These are phyloP conservation scores for Brasenia schreberi DNA, from an alignment of 164 flowering plant genomes.

Conservation along the genomic window DNA sequence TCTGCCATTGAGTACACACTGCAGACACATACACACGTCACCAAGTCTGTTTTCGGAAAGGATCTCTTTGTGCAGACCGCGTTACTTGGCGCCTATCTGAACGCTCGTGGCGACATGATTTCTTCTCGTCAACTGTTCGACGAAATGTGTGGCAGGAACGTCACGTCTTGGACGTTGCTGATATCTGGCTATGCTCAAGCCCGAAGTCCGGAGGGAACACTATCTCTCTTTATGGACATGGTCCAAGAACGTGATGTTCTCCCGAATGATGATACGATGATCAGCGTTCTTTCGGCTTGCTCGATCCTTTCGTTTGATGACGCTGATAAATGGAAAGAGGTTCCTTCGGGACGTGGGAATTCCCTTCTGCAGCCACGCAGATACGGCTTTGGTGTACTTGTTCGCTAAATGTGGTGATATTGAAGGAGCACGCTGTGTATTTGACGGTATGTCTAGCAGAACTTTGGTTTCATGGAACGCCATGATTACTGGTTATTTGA, in stretches of 20 bases:
- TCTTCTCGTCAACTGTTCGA: conserved; percentile 41
- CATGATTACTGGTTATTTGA: conserved; percentile 37
- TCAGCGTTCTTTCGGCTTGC: conserved; percentile 60
- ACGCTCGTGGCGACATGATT: conserved; percentile 24
- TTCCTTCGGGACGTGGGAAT: conserved; percentile 6
- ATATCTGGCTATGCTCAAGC: conserved; percentile 42
- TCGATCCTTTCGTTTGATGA: conserved; percentile 22
- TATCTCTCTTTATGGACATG: conserved; percentile 36
- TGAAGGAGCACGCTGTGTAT: conserved; percentile 30
- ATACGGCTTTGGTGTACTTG: conserved; percentile 34
- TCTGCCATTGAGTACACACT: conserved; percentile 4
- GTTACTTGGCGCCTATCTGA: conserved; percentile 32
- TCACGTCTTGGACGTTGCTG: conserved; percentile 43
- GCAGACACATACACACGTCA: conserved; percentile 32
- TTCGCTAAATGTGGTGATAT: conserved; percentile 40
- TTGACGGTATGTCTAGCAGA: conserved; percentile 24
- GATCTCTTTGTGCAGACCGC: conserved; percentile 40
- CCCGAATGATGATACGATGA: conserved; percentile 49
- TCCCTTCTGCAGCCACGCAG: conserved; percentile 9
- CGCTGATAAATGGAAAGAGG: conserved; percentile 32
- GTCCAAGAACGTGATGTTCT: conserved; percentile 19
- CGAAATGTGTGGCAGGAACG: conserved; percentile 36
- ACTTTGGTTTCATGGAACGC: conserved; percentile 50
- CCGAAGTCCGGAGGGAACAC: conserved; percentile 26
- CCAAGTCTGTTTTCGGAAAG: conserved; percentile 28